These are phyloP conservation scores for Aspergillus hancockii DNA, from an alignment of 495 filamentous ascomycete species.

Conservation along the genomic window DNA sequence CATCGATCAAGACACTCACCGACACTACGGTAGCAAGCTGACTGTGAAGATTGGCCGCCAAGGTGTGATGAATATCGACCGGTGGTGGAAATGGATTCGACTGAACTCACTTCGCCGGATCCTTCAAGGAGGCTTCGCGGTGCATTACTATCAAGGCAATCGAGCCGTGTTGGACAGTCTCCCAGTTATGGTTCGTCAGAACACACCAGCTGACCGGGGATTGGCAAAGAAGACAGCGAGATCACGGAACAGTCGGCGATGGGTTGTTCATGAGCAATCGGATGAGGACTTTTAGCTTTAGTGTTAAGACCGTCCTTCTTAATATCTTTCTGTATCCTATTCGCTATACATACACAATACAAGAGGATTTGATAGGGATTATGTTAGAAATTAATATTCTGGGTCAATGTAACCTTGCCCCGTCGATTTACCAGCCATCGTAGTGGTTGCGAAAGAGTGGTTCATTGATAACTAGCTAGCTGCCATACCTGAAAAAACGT, in stretches of 20 bases:
- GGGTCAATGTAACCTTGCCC: no score
- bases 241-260: slow-evolving; percentile 38
- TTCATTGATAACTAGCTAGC: no score
- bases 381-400: no score
- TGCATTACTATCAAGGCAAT: slow-evolving; percentile 84
- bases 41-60: slow-evolving; percentile 72
- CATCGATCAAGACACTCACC: slow-evolving; percentile 69
- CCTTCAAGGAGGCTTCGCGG: slow-evolving; percentile 75
- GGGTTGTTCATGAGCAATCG: slow-evolving; percentile 26
- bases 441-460: neutral
- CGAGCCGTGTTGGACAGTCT: slow-evolving; percentile 75
- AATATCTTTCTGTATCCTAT: neutral
- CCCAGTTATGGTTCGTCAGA: slow-evolving; percentile 51
- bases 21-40: slow-evolving; percentile 75
- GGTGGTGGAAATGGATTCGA: slow-evolving; percentile 86
- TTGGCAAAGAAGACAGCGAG: slow-evolving; percentile 37
- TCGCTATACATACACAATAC: neutral
- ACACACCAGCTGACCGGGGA: slow-evolving; percentile 27
- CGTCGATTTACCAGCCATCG: no score
- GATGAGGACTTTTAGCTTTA: slow-evolving; percentile 19
- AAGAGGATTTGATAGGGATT: neutral
- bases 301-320: neutral
- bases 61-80: slow-evolving; percentile 77
- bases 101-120: slow-evolving; percentile 74
- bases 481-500: no score